Base-by-base conservation (phyloP, 2,329 filamentous ascomycete genomes). In the Ascosphaera acerosa region DNA sequence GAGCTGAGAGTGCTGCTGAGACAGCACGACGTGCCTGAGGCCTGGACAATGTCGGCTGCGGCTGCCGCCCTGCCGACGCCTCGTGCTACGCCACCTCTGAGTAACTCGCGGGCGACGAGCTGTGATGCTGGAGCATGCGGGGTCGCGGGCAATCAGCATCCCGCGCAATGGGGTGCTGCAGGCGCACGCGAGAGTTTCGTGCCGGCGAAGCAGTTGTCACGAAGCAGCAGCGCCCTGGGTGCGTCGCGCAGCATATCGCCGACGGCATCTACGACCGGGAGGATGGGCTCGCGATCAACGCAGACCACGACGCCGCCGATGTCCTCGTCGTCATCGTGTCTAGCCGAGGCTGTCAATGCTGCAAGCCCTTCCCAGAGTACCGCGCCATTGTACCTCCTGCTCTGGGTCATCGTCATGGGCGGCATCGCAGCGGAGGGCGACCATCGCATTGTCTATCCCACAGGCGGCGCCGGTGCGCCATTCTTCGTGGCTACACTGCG, bases 331-430 rank as follows among this genome's bases (percentile, higher is more conserved):
- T n/a, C n/a, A n/a, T n/a, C n/a, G n/a, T n/a, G n/a, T n/a, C 12
- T 23, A 23, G 12, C 20, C 7, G 20, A 7, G 12, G 20, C 20
- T 23, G n/a, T n/a, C n/a, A n/a, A n/a, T n/a, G n/a, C n/a, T n/a
- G n/a, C n/a, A n/a, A n/a, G n/a, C n/a, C n/a, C n/a, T n/a, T 23
- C 20, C 12, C 20, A 12, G 9, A 9, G 7, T 7, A 7, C 20
- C 20, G 20, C 35, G n/a, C 26, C 20, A 23, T 23, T 23, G 12
- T 12, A 23, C 12, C 20, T 44, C 19, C 38, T 54, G 2, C 34
- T 54, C 10, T 55, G 52, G 52, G 38, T 47, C 3, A 36, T 52
- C 4, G 41, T 42, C 1, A 40, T 55, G 6, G 52, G 50, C 3
- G 51, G 48, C 3, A 53, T 56, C 15, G 49, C 52, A 2, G 46